Evolutionary conservation across 306 rosid genomes (phyloP).

Genomic region (Cucurbita pepo): DNA sequence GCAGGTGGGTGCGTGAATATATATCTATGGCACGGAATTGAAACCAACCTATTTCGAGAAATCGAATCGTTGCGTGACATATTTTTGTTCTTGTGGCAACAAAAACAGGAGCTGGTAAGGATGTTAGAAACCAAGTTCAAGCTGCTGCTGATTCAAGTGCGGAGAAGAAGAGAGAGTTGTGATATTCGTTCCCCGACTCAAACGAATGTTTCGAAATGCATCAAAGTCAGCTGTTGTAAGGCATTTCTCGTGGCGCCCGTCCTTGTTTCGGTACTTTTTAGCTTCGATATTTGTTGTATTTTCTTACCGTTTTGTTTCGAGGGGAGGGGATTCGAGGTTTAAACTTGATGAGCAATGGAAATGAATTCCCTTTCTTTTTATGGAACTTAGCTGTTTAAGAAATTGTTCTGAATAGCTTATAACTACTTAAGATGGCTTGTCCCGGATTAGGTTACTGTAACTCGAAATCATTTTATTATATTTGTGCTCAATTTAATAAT

Average conservation of each 20-base stretch:
- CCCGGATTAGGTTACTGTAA: background rate
- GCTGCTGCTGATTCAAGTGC: constrained; percentile 31
- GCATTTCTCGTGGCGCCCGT: background rate
- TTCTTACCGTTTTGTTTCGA: background rate
- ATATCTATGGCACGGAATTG: background rate
- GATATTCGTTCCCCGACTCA: constrained; percentile 10
- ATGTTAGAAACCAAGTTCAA: constrained; percentile 40
- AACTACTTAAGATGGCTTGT: background rate
- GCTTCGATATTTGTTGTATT: background rate
- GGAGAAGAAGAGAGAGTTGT: constrained; percentile 50
- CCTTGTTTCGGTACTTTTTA: background rate
- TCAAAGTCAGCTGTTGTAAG: background rate
- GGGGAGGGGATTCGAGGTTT: background rate
- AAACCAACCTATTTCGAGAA: background rate
- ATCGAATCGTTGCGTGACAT: background rate
- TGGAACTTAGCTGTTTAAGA: background rate
- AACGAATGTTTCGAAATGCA: background rate
- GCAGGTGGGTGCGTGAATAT: constrained; percentile 26
- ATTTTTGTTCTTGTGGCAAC: constrained; percentile 3
- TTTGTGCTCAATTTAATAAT: no score
- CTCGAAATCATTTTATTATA: no score
- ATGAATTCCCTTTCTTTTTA: background rate
- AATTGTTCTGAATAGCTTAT: background rate
- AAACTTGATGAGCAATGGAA: background rate
- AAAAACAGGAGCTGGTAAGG: constrained; percentile 47